phyloP scores from a whole-genome alignment of 192 early-diverging fungal species.

The Backusella australiensis region DNA sequence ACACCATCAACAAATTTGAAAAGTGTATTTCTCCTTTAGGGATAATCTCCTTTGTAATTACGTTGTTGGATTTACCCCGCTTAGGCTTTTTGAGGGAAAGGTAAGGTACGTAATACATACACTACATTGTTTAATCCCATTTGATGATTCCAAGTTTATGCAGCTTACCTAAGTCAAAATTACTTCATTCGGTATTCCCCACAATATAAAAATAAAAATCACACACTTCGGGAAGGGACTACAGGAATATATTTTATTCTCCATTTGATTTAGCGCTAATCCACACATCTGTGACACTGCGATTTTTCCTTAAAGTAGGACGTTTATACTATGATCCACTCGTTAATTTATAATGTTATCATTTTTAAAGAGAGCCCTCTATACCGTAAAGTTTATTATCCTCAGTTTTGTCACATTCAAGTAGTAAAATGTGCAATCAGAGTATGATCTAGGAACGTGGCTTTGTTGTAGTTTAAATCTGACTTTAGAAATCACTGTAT shows the following conservation, averaged over 20 bases:
- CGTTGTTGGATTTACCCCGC: neutral
- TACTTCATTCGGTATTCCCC: constrained; percentile 1
- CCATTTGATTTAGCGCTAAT: neutral
- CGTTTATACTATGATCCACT: neutral
- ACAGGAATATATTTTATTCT: constrained; percentile 8
- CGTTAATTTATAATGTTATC: neutral
- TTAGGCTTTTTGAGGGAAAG: neutral
- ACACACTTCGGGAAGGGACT: neutral
- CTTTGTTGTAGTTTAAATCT: neutral
- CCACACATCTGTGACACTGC: neutral
- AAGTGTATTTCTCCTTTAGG: constrained; percentile 1
- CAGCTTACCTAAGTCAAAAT: constrained; percentile 6
- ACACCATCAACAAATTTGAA: neutral
- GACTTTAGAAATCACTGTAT: neutral
- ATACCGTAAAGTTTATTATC: neutral
- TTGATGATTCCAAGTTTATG: neutral
- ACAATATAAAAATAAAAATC: constrained; percentile 1
- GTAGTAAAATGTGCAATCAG: neutral
- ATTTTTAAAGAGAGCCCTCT: neutral
- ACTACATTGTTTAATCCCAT: neutral
- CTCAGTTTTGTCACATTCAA: neutral
- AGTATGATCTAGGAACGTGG: neutral
- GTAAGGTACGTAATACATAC: neutral
- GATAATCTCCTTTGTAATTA: constrained; percentile 3
- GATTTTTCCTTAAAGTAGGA: neutral